phyloP scores from a whole-genome alignment of 257 asterid species.

The Primulina eburnea region DNA sequence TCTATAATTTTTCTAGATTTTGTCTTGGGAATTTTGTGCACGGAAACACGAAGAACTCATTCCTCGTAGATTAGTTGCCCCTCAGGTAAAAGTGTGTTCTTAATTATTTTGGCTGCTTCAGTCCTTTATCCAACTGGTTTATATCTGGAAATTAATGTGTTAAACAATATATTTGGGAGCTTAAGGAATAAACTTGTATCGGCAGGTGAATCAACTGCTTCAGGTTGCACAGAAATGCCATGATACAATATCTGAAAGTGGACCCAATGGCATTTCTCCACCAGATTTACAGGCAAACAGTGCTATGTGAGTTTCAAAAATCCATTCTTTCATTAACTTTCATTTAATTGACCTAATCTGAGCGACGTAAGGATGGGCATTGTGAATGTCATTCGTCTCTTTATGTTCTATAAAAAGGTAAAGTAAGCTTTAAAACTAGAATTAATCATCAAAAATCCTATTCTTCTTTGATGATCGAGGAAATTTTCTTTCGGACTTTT shows the following conservation, averaged over 20 bases:
- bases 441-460: conserved; percentile 6
- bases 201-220: conserved; percentile 84
- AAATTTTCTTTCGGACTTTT: conserved; percentile 1
- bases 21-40: conserved; percentile 63
- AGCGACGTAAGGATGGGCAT: not conserved
- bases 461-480: conserved; percentile 2
- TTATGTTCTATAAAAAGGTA: not conserved
- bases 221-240: conserved; percentile 99
- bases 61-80: conserved; percentile 51
- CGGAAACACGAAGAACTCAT: conserved; percentile 55
- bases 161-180: not conserved
- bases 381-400: conserved; percentile 11
- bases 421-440: not conserved
- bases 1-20: conserved; percentile 33
- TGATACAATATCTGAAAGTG: conserved; percentile 80
- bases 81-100: conserved; percentile 37
- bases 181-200: conserved; percentile 21
- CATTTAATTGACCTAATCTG: not conserved
- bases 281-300: conserved; percentile 87
- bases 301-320: conserved; percentile 59
- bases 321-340: not conserved
- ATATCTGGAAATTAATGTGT: not conserved
- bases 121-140: not conserved
- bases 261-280: conserved; percentile 79
- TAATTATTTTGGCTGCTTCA: not conserved